Evolutionary conservation across 2,329 filamentous ascomycete genomes (phyloP), one percentile per base, ranked within the genome.

Genomic region (Geoglossum cookeanum): DNA sequence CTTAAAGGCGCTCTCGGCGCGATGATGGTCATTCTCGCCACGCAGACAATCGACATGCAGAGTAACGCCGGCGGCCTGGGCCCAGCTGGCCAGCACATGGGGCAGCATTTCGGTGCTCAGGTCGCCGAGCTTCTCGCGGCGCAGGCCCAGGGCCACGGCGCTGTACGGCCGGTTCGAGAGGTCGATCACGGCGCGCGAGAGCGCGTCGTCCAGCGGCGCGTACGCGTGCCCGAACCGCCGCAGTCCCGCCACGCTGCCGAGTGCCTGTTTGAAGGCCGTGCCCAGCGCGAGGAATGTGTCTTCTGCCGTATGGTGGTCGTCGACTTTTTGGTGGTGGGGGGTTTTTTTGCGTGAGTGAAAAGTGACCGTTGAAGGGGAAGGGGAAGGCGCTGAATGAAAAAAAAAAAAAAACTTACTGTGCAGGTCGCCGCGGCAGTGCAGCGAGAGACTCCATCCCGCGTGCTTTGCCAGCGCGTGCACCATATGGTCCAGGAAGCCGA

Each of bases 401-500:
- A n/a, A n/a, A n/a, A n/a, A n/a, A n/a, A n/a, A n/a, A n/a, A n/a
- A n/a, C 49, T 62, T 72, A 91, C 87, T 95, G 75, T 94, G 86
- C 56, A 97, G 73, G 72, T 98, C 92, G 57, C 92, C 92, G 69
- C 84, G 79, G 71, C 88, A 94, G 62, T 81, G 76, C 58, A 98
- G 75, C 35, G 81, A 81, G 64, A 98, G 72, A 73, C 85, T 92
- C 92, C 91, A 97, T 61, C 92, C 91, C 4, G 86, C 83, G 72
- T 98, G 92, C 73, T 98, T 97, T 55, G 92, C 87, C 57, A 97
- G 78, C 4, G 92, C 92, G 71, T 98, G 92, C 55, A 97, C 78
- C 91, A 98, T 97, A 75, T 98, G 92, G 74, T 98, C 92, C 58
- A 98, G 77, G 72, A 98, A 98, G 59, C 92, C 92, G 70, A 98